Percentiles rank a stretch among this genome's conserved stretches.
phyloP scores from a whole-genome alignment of 1,139 yeast genomes.

The Debaryomycetaceae sp. region DNA sequence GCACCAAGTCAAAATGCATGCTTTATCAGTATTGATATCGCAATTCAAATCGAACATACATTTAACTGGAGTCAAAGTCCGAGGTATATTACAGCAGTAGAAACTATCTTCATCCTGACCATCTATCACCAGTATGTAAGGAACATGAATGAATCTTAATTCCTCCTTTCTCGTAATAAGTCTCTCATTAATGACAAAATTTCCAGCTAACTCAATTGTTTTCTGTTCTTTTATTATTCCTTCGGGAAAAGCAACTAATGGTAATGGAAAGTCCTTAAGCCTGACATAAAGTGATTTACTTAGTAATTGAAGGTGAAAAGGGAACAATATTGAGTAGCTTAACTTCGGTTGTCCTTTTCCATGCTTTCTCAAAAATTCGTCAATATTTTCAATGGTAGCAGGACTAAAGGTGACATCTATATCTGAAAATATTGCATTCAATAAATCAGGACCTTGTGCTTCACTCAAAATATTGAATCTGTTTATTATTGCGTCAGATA shows the following conservation, averaged over 20 bases:
- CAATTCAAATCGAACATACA: slow-evolving; percentile 34
- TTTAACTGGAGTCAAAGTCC: slow-evolving; percentile 48
- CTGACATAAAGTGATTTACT: slow-evolving; percentile 31
- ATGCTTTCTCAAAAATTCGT: slow-evolving; percentile 32
- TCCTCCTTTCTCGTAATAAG: slow-evolving; percentile 36
- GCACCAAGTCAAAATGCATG: slow-evolving; percentile 45
- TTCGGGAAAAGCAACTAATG: slow-evolving; percentile 40
- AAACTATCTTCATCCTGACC: slow-evolving; percentile 24
- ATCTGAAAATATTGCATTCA: slow-evolving; percentile 29
- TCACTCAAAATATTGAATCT: slow-evolving; percentile 37
- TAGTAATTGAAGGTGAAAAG: slow-evolving; percentile 28
- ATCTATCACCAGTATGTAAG: slow-evolving; percentile 42
- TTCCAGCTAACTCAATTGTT: slow-evolving; percentile 32
- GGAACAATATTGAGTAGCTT: slow-evolving; percentile 38
- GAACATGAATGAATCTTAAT: slow-evolving; percentile 43
- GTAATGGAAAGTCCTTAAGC: slow-evolving; percentile 41
- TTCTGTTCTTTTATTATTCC: slow-evolving; percentile 23
- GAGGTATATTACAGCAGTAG: slow-evolving; percentile 37
- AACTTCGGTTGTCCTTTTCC: slow-evolving; percentile 44
- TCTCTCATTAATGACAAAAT: slow-evolving; percentile 43
- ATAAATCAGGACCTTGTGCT: slow-evolving; percentile 33
- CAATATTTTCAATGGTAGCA: slow-evolving; percentile 30
- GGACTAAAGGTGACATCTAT: slow-evolving; percentile 29
- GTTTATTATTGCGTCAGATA: slow-evolving; percentile 26
- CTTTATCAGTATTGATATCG: slow-evolving; percentile 31